phyloP scores from a whole-genome alignment of 306 rosid species.

The Hippophae rhamnoides region DNA sequence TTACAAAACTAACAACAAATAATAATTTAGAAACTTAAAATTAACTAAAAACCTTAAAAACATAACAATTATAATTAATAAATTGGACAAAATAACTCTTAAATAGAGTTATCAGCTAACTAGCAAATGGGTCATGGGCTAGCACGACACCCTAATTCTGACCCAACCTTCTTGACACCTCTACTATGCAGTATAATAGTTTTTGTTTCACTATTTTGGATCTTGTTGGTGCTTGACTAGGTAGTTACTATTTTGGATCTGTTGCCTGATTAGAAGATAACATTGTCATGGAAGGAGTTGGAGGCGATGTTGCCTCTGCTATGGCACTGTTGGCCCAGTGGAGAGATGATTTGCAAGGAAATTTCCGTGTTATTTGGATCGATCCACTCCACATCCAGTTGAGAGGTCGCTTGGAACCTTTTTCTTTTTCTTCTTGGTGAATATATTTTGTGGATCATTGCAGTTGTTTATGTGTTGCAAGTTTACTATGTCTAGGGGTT shows the following conservation, averaged over 20 bases:
- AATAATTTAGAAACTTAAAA: too few species aligned
- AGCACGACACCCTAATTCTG: too few species aligned
- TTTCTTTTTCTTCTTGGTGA: too few species aligned
- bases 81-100: too few species aligned
- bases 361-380: constrained; percentile 60
- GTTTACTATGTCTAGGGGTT: constrained; percentile 52
- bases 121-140: too few species aligned
- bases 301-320: constrained; percentile 29
- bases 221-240: not conserved
- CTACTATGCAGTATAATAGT: too few species aligned
- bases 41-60: too few species aligned
- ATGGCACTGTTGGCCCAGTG: constrained; percentile 46
- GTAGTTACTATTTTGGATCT: not conserved
- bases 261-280: constrained; percentile 17
- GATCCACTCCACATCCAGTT: constrained; percentile 42
- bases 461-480: constrained; percentile 37
- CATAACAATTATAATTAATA: too few species aligned
- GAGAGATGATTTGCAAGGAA: constrained; percentile 34
- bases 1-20: too few species aligned
- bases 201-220: not conserved
- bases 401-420: constrained; percentile 63
- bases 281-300: constrained; percentile 44
- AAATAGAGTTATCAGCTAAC: too few species aligned
- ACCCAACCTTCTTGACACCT: too few species aligned
- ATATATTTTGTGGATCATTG: too few species aligned